These are phyloP conservation scores for Zygosaccharomyces pseudorouxii DNA, from an alignment of 805 yeast species.

Conservation along the genomic window DNA sequence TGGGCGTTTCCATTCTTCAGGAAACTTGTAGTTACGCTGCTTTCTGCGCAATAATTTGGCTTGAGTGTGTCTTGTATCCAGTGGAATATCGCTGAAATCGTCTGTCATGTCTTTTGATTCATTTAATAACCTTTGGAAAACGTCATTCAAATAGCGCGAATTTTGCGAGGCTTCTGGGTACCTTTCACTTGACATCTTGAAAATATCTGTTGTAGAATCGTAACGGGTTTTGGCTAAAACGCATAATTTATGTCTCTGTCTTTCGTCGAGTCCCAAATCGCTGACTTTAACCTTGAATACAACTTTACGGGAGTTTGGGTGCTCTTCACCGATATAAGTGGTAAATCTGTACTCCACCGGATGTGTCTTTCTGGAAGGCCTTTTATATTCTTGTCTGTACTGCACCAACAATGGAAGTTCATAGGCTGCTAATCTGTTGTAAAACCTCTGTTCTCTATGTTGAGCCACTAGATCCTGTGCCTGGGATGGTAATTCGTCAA, in stretches of 20 bases:
- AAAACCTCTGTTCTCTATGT: slow-evolving; percentile 70
- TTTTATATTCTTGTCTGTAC: slow-evolving; percentile 63
- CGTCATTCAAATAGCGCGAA: slow-evolving; percentile 64
- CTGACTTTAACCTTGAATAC: slow-evolving; percentile 49
- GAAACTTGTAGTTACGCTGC: slow-evolving; percentile 49
- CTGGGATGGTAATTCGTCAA: slow-evolving; percentile 60
- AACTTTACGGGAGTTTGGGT: slow-evolving; percentile 59
- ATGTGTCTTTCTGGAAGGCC: slow-evolving; percentile 39
- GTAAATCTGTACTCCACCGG: slow-evolving; percentile 70
- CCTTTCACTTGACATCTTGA: slow-evolving; percentile 61
- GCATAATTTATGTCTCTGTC: slow-evolving; percentile 67
- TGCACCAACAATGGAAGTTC: slow-evolving; percentile 83
- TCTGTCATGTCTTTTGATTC: slow-evolving; percentile 63
- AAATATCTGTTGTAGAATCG: slow-evolving; percentile 51
- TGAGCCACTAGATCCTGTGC: slow-evolving; percentile 70
- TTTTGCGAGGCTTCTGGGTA: slow-evolving; percentile 82
- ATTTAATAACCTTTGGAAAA: slow-evolving; percentile 53
- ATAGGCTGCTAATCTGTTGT: slow-evolving; percentile 81
- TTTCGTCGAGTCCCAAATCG: slow-evolving; percentile 49
- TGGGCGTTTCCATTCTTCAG: slow-evolving; percentile 74
- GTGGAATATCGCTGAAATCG: slow-evolving; percentile 70
- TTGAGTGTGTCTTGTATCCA: slow-evolving; percentile 67
- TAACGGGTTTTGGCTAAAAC: slow-evolving; percentile 76
- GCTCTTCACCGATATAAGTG: slow-evolving; percentile 65
- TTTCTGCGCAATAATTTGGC: slow-evolving; percentile 44